Evolutionary conservation across 2,329 filamentous ascomycete genomes (phyloP), one percentile per base, ranked within the genome.

Genomic region (Epichloe sibirici): DNA sequence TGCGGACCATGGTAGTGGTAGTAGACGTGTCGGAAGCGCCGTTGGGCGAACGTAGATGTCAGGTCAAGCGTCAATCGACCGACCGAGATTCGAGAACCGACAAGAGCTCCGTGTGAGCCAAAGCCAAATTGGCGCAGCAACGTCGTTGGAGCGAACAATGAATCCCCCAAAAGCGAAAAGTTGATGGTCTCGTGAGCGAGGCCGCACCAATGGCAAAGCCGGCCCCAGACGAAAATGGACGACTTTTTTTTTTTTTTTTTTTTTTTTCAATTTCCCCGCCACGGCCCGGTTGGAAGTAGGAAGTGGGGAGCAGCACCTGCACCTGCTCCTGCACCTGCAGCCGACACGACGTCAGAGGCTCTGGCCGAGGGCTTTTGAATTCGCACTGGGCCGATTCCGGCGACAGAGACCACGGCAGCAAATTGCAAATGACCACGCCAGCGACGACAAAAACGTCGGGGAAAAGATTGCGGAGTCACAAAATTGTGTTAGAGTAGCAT

Each of bases 1-100:
- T 95, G 69, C 90, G 86, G 60, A 96, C 90, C 90, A 96, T 95
- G 57, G 60, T 69, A 59, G 53, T n/a, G 13, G 44, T 7, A 37
- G 34, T 43, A 31, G 13, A 12, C 11, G 6, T 48, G 44, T 52
- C 42, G 45, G 40, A 44, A 9, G 17, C 35, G 46, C 35, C 31
- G 34, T 34, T 38, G 53, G n/a, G 28, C 46, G 46, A 35, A 12
- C 9, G 34, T 23, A 23, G 6, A 23, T 23, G 34, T n/a, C 17
- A 31, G 28, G 28, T 9, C 13, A 35, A 17, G 21, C 17, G 47
- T 50, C 42, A 53, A 51, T 38, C 17, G 31, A 25, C 45, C 9
- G 17, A 21, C 17, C 17, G 17, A 21, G 17, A 21, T 21, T 21
- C 17, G 35, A 21, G 6, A 46, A 43, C 15, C 15, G 28, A 51